These are phyloP conservation scores for Psilocybe azurescens DNA, from an alignment of 768 basidiomycete species.

Conservation along the genomic window DNA sequence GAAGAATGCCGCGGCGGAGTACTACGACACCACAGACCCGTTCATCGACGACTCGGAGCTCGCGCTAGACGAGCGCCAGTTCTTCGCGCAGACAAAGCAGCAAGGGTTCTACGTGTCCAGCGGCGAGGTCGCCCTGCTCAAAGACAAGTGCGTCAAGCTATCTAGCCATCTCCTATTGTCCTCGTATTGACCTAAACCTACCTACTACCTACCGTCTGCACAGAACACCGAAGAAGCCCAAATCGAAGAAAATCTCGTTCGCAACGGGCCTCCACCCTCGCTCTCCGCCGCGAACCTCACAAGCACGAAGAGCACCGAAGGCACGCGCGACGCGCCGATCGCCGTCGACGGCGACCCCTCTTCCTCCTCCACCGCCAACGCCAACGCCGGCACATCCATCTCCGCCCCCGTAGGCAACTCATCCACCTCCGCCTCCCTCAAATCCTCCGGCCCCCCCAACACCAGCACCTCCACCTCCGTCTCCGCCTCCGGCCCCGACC, in stretches of 20 bases:
- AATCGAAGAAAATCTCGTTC: conserved; percentile 59
- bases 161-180: background rate
- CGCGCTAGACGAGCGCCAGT: conserved; percentile 87
- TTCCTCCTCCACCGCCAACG: background rate
- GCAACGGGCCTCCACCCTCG: conserved; percentile 25
- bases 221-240: conserved; percentile 74
- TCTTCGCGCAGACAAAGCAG: conserved; percentile 90
- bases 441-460: background rate
- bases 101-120: conserved; percentile 92
- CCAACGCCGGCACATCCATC: conserved; percentile 22
- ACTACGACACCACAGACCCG: conserved; percentile 91
- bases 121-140: conserved; percentile 86
- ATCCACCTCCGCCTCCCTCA: background rate
- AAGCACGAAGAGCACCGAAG: conserved; percentile 32
- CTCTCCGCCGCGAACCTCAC: conserved; percentile 12
- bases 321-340: conserved; percentile 59
- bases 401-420: no score
- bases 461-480: background rate
- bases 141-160: conserved; percentile 61
- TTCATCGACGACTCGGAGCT: conserved; percentile 99
- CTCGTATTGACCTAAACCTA: background rate
- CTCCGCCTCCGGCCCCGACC: conserved; percentile 5
- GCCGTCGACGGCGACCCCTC: conserved; percentile 38
- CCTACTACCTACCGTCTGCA: background rate
- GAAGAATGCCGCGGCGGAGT: conserved; percentile 66